A percentile compares a stretch with the other conserved stretches of the same genome.
phyloP scores from a whole-genome alignment of 2,329 filamentous ascomycete species.

The Talaromyces sp. region DNA sequence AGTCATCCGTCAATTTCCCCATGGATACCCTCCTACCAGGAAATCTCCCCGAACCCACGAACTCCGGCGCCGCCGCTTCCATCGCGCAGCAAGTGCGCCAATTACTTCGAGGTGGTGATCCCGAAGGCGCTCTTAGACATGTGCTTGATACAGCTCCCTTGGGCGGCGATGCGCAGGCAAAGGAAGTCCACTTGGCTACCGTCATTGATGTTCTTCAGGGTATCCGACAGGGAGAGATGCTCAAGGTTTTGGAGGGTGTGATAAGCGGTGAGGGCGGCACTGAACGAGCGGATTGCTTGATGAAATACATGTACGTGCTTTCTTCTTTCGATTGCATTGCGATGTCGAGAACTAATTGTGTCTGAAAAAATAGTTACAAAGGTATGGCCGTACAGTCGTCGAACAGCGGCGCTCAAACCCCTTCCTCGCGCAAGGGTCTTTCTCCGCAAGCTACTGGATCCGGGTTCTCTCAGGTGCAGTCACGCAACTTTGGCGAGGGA shows the following conservation, averaged over 20 bases:
- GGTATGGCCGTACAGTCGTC: conserved; percentile 63
- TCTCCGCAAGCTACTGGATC: conserved; percentile 78
- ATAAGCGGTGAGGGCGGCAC: conserved; percentile 74
- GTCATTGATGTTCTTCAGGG: conserved; percentile 92
- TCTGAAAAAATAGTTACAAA: conserved; percentile 66
- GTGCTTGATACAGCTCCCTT: conserved; percentile 82
- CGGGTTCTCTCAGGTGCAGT: conserved; percentile 78
- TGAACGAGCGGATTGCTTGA: conserved; percentile 85
- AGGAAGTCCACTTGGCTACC: conserved; percentile 83
- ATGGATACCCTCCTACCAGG: conserved; percentile 76
- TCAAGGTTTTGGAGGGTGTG: conserved; percentile 76
- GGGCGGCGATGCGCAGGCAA: conserved; percentile 48
- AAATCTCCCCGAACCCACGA: conserved; percentile 63
- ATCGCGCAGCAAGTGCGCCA: conserved; percentile 80
- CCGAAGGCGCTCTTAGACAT: conserved; percentile 78
- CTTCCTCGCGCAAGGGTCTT: conserved; percentile 51
- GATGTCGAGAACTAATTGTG: conserved; percentile 2
- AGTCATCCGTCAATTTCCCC: conserved; percentile 89
- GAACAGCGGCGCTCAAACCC: conserved; percentile 44
- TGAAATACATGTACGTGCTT: conserved; percentile 86
- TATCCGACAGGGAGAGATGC: conserved; percentile 95
- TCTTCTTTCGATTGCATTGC: background rate
- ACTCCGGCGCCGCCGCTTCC: conserved; percentile 72
- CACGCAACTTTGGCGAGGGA: conserved; percentile 56
- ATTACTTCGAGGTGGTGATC: conserved; percentile 78